Percentiles rank a stretch among this genome's conserved stretches.
Evolutionary conservation across 2,329 filamentous ascomycete genomes (phyloP).

Genomic region (Byssothecium circinans): DNA sequence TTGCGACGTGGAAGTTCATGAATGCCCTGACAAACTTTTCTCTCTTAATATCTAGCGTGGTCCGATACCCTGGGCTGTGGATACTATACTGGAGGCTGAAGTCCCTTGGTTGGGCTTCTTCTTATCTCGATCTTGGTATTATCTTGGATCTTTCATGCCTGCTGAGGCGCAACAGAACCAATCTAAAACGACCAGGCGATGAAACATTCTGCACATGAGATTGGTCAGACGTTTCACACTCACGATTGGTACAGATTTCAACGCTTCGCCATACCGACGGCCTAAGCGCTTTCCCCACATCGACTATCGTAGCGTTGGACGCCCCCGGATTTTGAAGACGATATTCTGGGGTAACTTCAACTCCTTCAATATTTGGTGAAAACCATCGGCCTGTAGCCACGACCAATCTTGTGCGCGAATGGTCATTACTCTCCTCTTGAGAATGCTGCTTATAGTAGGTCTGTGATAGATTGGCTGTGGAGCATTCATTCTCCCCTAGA

Average conservation of each 20-base stretch:
- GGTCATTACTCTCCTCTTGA: background rate
- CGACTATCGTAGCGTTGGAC: no score
- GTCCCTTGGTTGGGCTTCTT: constrained; percentile 23
- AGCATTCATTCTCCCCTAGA: constrained; percentile 13
- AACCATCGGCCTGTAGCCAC: no score
- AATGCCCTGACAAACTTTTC: background rate
- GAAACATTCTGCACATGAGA: constrained; percentile 15
- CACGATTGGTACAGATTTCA: background rate
- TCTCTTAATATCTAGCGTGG: background rate
- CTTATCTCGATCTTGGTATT: constrained; percentile 16
- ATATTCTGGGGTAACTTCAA: no score
- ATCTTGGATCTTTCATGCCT: constrained; percentile 26
- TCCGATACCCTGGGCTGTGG: constrained; percentile 11
- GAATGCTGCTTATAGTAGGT: background rate
- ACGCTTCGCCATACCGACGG: background rate
- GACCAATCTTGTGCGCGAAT: background rate
- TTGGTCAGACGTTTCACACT: background rate
- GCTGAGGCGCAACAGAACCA: constrained; percentile 9
- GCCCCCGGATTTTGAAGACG: no score
- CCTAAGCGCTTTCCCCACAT: background rate
- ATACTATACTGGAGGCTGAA: constrained; percentile 21
- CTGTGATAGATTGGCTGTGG: background rate
- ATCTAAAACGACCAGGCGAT: constrained; percentile 25
- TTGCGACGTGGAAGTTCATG: constrained; percentile 4
- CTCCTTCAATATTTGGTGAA: no score